These are phyloP conservation scores for Heimioporus sp. DNA, from an alignment of 768 basidiomycete genomes.

Conservation along the genomic window DNA sequence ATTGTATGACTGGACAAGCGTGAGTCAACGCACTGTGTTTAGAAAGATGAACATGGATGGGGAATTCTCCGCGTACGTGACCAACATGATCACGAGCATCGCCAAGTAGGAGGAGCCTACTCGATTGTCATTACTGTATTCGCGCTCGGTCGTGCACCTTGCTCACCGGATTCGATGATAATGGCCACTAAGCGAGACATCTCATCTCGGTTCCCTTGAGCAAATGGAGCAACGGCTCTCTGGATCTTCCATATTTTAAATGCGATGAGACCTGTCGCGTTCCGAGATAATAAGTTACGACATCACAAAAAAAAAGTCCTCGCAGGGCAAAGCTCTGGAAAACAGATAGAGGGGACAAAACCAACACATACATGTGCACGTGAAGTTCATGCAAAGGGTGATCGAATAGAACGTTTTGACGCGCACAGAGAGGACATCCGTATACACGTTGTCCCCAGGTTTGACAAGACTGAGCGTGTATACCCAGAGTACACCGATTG, in stretches of 20 bases:
- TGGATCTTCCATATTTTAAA: slow-evolving; percentile 2
- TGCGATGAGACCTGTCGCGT: not conserved
- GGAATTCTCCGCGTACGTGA: not conserved
- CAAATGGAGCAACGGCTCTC: not conserved
- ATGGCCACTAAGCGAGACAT: not conserved
- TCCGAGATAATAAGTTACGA: too few relatives aligned
- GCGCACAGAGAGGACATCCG: not conserved
- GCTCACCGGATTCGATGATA: slow-evolving; percentile 1
- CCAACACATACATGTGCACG: not conserved
- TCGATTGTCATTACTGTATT: not conserved
- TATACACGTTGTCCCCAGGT: not conserved
- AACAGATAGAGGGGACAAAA: not conserved
- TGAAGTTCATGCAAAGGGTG: not conserved
- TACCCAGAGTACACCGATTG: slow-evolving; percentile 1
- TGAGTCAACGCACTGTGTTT: slow-evolving; percentile 8
- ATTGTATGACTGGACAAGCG: not conserved
- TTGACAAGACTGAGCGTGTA: not conserved
- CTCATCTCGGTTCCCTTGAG: not conserved
- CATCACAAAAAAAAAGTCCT: not conserved
- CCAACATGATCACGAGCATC: slow-evolving; percentile 17
- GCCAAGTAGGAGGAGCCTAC: not conserved
- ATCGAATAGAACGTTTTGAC: slow-evolving; percentile 1
- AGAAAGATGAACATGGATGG: slow-evolving; percentile 12
- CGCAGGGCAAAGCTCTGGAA: too few relatives aligned
- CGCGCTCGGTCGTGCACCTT: not conserved